phyloP scores from a whole-genome alignment of 257 asterid genomes.

The Penstemon newberryi region DNA sequence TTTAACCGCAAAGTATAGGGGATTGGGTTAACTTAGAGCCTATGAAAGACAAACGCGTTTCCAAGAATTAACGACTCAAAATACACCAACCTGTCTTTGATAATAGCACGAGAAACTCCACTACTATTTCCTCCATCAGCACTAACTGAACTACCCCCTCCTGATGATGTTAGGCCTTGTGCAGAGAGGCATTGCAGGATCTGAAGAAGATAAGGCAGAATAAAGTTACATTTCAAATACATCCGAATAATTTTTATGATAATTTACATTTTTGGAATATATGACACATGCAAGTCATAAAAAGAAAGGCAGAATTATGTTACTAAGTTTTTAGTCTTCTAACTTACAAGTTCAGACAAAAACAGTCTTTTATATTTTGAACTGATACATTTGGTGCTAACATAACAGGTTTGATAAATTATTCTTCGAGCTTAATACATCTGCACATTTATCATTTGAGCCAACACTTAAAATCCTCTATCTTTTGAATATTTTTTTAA shows the following conservation, averaged over 20 bases:
- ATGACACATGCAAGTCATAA: too few relatives aligned
- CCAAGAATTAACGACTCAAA: constrained; percentile 28
- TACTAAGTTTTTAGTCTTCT: too few relatives aligned
- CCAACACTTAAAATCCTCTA: too few relatives aligned
- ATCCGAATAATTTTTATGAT: neutral
- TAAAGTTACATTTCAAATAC: neutral
- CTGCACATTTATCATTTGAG: too few relatives aligned
- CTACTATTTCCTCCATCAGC: constrained; percentile 92
- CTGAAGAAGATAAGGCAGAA: constrained; percentile 43
- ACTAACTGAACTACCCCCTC: constrained; percentile 71
- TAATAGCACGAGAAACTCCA: constrained; percentile 86
- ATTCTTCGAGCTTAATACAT: too few relatives aligned
- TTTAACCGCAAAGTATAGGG: constrained; percentile 8
- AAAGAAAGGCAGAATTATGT: too few relatives aligned
- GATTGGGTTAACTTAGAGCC: neutral
- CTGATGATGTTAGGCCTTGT: constrained; percentile 88
- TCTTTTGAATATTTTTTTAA: too few relatives aligned
- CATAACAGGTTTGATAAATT: too few relatives aligned
- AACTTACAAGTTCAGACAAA: too few relatives aligned
- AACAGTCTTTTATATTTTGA: too few relatives aligned
- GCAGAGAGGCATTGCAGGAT: constrained; percentile 78
- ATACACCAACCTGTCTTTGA: constrained; percentile 86
- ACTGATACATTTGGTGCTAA: too few relatives aligned
- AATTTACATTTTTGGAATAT: too few relatives aligned
- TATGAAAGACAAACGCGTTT: neutral